Evolutionary conservation across 352 stramenopile species (phyloP), one percentile per base, ranked within the genome.

Genomic region (Globisporangium spinosum): DNA sequence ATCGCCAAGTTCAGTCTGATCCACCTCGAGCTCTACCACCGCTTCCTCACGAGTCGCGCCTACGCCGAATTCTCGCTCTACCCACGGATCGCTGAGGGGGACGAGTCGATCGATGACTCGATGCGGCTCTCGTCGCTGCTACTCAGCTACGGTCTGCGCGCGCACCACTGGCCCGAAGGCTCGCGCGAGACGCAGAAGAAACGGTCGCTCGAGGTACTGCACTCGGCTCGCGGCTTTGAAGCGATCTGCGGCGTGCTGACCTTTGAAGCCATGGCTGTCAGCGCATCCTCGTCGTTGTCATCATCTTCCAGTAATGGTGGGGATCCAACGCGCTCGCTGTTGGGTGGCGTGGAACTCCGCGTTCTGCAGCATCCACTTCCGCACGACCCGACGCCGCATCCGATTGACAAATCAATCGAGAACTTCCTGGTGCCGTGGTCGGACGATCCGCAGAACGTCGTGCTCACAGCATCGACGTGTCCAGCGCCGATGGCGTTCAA

Each of bases 51-150:
- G 25, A 95, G 88, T 47, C 85, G 83, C 32, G 88, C 88, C 12
- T 94, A 93, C 58, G 87, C 85, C 6, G 88, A 94, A 62, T 95
- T 95, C 72, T 76, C 86, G 17, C 70, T 95, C n/a, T 95, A 95
- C 61, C 77, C 82, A 17, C 83, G 79, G 2, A 68, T 87, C 22
- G 70, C 74, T 9, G 71, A 76, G 1, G 67, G 71, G 0, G 81
- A 90, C 23, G 77, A 93, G n/a, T 80, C 77, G 1, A 90, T 93
- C 55, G 87, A 95, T 67, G 85, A 93, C 60, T 73, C 79, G 1
- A 89, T 85, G 68, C 73, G 86, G 10, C 72, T 95, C 1, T 94
- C 88, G 0, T 75, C 76, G 10, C 62, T 95, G 40, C 65, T 95
- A 58, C 57, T 95, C 13, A 90, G 83, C 57, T 95, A 95, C 49